Conservation (phyloP, 139 green algal genomes). For the Chlamydomonas applanata region DNA sequence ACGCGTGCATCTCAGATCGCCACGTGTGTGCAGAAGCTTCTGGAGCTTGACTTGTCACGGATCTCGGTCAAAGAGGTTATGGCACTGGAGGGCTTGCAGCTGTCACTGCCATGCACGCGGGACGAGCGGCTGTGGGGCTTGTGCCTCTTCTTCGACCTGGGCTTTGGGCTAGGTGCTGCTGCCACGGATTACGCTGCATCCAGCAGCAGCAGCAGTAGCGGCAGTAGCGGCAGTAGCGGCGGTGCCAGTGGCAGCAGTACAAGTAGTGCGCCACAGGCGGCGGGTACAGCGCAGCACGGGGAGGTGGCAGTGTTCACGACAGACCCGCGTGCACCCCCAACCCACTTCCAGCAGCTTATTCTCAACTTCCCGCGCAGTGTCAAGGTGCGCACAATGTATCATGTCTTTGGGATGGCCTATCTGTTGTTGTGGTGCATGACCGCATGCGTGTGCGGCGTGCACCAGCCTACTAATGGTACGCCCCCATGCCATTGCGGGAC, state of each 20-base stretch:
- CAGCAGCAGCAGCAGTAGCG: no score
- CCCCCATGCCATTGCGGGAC: no score
- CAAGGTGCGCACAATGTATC: no score
- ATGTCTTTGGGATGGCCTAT: no score
- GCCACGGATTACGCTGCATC: no score
- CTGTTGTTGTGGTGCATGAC: no score
- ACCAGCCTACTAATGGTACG: no score
- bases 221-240: neutral
- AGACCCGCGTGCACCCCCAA: conserved; percentile 1
- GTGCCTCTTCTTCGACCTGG: neutral
- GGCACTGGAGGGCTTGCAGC: no score
- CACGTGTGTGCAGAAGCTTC: neutral
- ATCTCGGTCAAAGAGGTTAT: neutral
- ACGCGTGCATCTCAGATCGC: neutral
- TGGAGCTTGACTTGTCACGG: neutral
- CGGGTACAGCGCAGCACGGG: neutral
- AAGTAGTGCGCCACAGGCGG: neutral
- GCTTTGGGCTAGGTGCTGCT: neutral
- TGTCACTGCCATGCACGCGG: neutral
- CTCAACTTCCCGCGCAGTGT: conserved; percentile 7
- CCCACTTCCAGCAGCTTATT: neutral
- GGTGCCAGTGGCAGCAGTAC: neutral
- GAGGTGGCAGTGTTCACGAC: conserved; percentile 5
- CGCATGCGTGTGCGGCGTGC: no score
- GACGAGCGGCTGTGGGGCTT: conserved; percentile 3